Evolutionary conservation across 2,329 filamentous ascomycete genomes (phyloP).

Genomic region (Neonectria hederae): DNA sequence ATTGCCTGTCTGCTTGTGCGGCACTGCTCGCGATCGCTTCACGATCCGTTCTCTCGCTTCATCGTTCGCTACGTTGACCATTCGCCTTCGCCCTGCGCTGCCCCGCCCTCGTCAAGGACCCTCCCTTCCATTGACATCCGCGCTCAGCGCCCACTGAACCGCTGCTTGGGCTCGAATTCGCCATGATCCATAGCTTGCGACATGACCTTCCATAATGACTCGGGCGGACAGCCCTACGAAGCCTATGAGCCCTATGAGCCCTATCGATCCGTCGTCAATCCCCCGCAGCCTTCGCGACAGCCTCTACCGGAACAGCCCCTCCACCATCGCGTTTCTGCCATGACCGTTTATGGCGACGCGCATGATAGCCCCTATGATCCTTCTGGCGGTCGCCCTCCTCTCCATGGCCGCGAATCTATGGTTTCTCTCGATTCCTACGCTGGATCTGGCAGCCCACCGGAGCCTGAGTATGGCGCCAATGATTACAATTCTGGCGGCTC

Average conservation of each 20-base stretch:
- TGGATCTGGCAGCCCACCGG: slow-evolving; percentile 30
- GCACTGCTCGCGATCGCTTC: not conserved
- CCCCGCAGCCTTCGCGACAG: not conserved
- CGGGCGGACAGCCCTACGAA: slow-evolving; percentile 42
- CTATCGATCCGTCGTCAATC: not conserved
- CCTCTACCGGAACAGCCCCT: slow-evolving; percentile 29
- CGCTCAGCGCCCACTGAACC: not conserved
- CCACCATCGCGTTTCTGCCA: slow-evolving; percentile 46
- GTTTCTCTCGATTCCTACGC: slow-evolving; percentile 51
- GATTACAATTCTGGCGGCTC: slow-evolving; percentile 32
- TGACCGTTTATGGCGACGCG: slow-evolving; percentile 46
- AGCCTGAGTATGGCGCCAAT: slow-evolving; percentile 30
- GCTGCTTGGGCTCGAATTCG: slow-evolving; percentile 2
- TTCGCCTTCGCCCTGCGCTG: not conserved
- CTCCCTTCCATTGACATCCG: not conserved
- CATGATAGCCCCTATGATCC: slow-evolving; percentile 42
- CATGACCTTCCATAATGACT: slow-evolving; percentile 47
- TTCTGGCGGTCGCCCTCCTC: slow-evolving; percentile 27
- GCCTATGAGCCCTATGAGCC: slow-evolving; percentile 33
- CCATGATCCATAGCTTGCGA: slow-evolving; percentile 36
- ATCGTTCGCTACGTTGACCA: not conserved
- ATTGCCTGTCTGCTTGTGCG: not conserved
- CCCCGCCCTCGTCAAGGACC: not conserved
- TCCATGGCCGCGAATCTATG: slow-evolving; percentile 51
- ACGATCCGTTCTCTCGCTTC: not conserved